Base-by-base conservation (phyloP, 371 early-diverging fungal genomes). In the Apophysomyces variabilis region DNA sequence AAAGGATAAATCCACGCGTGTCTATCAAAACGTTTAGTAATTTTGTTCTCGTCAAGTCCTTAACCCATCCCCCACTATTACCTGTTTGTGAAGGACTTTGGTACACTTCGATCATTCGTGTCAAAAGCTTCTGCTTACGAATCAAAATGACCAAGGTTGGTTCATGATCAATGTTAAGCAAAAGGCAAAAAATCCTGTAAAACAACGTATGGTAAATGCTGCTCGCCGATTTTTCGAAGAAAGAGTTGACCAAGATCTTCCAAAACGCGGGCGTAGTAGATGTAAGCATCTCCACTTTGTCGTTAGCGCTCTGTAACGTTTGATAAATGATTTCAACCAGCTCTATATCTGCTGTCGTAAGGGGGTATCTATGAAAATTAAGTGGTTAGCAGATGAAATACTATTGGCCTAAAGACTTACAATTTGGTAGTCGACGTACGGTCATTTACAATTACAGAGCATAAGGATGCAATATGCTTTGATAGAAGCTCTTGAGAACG, bases 151-250 rank as follows among this genome's bases (percentile, higher is more conserved):
- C 11, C 7, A 77, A 36, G 0, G 74, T 63, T 0, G 71, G 74
- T 47, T 73, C 76, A 57, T 79, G 65, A 36, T 72, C 45, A 32
- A 70, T 73, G 26, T 61, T 56, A 1, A 82, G 32, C 6, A 72
- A 61, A 9, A 75, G 59, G 38, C 64, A 67, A 8, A 79, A 70
- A 8, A 82, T 69, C 58, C 74, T 69, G 67, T 75, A 82, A 41
- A 79, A 79, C 13, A 82, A 44, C 3, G 79, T 74, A 59, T 79
- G 79, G 60, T 79, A 82, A 45, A 78, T 77, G 57, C 67, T 79
- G 50, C 77, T 79, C 38, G 74, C 65, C 71, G 70, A 65, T 54
- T 77, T 75, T 50, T 82, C 82, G 64, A 82, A 75, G 45, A 82
- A 82, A 4, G 74, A 74, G 21, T 79, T 68, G n/a, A 77, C 75